Evolutionary conservation across 139 green algal species (phyloP), one percentile per base, ranked within the genome.

Genomic region (Pedinophyceae sp.): DNA sequence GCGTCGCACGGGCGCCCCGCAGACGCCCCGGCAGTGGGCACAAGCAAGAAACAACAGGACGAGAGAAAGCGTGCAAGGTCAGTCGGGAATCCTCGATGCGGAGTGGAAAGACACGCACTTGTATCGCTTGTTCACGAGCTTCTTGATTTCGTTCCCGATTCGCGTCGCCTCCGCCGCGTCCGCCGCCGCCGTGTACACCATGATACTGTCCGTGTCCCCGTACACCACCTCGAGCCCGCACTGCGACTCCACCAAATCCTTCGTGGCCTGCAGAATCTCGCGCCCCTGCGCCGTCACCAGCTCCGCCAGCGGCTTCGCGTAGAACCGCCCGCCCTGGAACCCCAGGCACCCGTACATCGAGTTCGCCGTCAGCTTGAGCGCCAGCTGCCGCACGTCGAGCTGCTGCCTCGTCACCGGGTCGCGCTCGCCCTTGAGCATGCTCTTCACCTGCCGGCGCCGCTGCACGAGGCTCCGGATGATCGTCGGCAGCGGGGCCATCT

Each of bases 131-230:
- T 52, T 52, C 15, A 15, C 47, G 10, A 34, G 24, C 10, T 15
- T 10, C 25, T 52, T 52, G 24, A 52, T 52, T 15, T 27, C 47
- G 47, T 43, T 43, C 10, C 73, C 87, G 41, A 93, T 60, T 29
- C 65, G 52, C 20, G 67, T 54, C 38, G 84, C 86, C 51, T 84
- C 75, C 2, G 57, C 40, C 13, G 89, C 30, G 48, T 81, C 60
- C 22, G 77, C 72, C 17, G 55, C 77, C 48, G 62, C 69, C 0
- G 84, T 96, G 78, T 88, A 58, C 30, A 98, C 71, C 86, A 98
- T 96, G 76, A 98, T 93, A 30, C 71, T 88, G 70, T 98, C 90
- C 2, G 90, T 97, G 76, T 98, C 90, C 20, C 90, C 90, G 50
- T 98, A 97, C 24, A 97, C 85, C 10, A 96, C 84, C 55, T 92